Conservation (phyloP, 768 basidiomycete species). For the Vararia minispora region DNA sequence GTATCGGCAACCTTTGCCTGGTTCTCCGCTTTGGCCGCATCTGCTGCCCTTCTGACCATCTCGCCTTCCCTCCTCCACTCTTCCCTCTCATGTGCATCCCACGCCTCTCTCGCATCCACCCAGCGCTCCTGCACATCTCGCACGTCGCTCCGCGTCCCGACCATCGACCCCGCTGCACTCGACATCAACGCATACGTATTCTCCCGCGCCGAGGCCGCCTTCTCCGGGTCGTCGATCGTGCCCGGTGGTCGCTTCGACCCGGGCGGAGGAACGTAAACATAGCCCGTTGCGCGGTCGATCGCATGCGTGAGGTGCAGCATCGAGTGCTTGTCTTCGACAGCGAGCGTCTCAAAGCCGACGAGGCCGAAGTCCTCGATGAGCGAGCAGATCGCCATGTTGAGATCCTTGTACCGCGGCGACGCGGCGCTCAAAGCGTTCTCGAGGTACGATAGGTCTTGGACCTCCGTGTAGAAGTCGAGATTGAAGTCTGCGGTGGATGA, state of each 20-base stretch:
- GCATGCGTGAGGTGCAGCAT: constrained; percentile 81
- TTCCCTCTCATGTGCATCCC: constrained; percentile 69
- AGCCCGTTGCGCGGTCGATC: constrained; percentile 89
- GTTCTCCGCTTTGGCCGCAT: constrained; percentile 20
- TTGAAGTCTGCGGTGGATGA: constrained; percentile 65
- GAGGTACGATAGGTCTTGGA: constrained; percentile 88
- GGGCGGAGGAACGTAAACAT: constrained; percentile 66
- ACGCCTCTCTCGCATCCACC: constrained; percentile 77
- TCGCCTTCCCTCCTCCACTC: constrained; percentile 75
- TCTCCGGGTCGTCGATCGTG: constrained; percentile 21
- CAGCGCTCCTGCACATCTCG: constrained; percentile 87
- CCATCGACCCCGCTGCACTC: constrained; percentile 44
- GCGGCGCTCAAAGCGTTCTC: constrained; percentile 58
- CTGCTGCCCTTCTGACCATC: constrained; percentile 28
- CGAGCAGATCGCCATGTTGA: constrained; percentile 87
- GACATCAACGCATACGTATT: constrained; percentile 63
- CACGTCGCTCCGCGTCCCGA: constrained; percentile 40
- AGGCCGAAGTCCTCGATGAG: constrained; percentile 89
- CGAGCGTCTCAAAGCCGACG: constrained; percentile 93
- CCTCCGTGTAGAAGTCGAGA: constrained; percentile 95
- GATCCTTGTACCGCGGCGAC: constrained; percentile 57
- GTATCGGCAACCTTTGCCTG: constrained; percentile 12
- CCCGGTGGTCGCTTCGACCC: constrained; percentile 21
- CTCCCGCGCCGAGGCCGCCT: constrained; percentile 34
- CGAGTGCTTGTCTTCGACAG: constrained; percentile 95